These are phyloP conservation scores for Candida patagonica DNA, from an alignment of 805 yeast genomes.

Conservation along the genomic window DNA sequence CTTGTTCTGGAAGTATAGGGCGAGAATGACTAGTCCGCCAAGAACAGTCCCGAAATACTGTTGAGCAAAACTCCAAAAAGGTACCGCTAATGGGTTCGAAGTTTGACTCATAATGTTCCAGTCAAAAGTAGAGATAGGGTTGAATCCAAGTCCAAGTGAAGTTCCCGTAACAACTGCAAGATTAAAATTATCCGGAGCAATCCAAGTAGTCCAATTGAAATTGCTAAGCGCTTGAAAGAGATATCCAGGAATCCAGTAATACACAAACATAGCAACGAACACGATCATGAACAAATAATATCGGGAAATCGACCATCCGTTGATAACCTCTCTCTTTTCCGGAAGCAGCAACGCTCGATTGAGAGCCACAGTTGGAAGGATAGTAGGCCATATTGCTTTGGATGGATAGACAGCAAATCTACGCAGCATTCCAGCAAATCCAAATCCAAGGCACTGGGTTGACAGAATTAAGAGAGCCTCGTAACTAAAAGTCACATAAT, in stretches of 20 bases:
- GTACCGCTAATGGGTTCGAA: constrained; percentile 32
- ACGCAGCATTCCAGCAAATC: constrained; percentile 48
- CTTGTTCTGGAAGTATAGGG: constrained; percentile 43
- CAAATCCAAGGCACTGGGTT: constrained; percentile 45
- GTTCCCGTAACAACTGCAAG: constrained; percentile 59
- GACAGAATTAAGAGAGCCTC: constrained; percentile 39
- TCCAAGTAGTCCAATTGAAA: constrained; percentile 60
- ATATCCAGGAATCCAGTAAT: constrained; percentile 64
- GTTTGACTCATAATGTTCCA: constrained; percentile 29
- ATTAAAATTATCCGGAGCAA: constrained; percentile 42
- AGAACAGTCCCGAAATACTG: constrained; percentile 36
- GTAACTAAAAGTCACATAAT: constrained; percentile 33
- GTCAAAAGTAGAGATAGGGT: constrained; percentile 40
- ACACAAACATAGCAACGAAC: constrained; percentile 37
- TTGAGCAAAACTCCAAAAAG: constrained; percentile 33
- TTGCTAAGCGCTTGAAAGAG: constrained; percentile 52
- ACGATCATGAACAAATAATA: constrained; percentile 41
- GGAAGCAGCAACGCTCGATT: constrained; percentile 30
- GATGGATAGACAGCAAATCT: constrained; percentile 38
- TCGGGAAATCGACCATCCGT: constrained; percentile 55
- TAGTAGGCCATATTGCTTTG: constrained; percentile 40
- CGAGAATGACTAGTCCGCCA: constrained; percentile 39
- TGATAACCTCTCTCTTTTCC: constrained; percentile 26
- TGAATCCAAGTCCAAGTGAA: constrained; percentile 40
- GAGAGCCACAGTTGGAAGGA: constrained; percentile 50